Evolutionary conservation across 352 stramenopile genomes (phyloP).

Genomic region (Globisporangium recalcitrans): DNA sequence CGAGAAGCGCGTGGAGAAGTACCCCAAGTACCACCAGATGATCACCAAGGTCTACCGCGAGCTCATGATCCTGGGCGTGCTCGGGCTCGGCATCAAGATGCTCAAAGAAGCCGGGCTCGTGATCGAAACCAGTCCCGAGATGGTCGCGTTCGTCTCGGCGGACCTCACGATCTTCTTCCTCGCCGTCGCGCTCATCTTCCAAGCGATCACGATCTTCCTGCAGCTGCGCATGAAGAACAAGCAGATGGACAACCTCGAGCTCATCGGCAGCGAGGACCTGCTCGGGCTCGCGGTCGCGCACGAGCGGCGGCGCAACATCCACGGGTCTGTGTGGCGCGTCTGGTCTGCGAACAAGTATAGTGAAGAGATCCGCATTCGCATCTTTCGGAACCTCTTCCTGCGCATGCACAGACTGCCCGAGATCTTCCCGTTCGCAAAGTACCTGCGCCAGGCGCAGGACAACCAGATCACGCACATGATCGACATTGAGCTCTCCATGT

Average conservation of each 20-base stretch:
- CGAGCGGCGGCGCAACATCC: neutral
- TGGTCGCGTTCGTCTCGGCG: constrained; percentile 50
- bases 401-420: constrained; percentile 33
- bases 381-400: constrained; percentile 45
- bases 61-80: constrained; percentile 54
- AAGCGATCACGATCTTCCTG: constrained; percentile 46
- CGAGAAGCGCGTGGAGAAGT: constrained; percentile 35
- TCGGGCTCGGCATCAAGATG: constrained; percentile 51
- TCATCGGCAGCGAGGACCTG: constrained; percentile 45
- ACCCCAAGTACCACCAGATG: constrained; percentile 68
- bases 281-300: constrained; percentile 3
- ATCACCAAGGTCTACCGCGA: constrained; percentile 57
- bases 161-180: constrained; percentile 58
- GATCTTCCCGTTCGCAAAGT: constrained; percentile 70
- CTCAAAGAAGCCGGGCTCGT: constrained; percentile 33
- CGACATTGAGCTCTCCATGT: constrained; percentile 63
- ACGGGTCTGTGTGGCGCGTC: neutral
- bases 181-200: constrained; percentile 42
- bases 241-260: constrained; percentile 30
- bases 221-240: constrained; percentile 37
- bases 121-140: constrained; percentile 26
- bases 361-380: constrained; percentile 16
- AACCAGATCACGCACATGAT: constrained; percentile 80
- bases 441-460: constrained; percentile 63
- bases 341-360: constrained; percentile 8